Conservation (phyloP, 768 basidiomycete species). For the Suillus paluster region DNA sequence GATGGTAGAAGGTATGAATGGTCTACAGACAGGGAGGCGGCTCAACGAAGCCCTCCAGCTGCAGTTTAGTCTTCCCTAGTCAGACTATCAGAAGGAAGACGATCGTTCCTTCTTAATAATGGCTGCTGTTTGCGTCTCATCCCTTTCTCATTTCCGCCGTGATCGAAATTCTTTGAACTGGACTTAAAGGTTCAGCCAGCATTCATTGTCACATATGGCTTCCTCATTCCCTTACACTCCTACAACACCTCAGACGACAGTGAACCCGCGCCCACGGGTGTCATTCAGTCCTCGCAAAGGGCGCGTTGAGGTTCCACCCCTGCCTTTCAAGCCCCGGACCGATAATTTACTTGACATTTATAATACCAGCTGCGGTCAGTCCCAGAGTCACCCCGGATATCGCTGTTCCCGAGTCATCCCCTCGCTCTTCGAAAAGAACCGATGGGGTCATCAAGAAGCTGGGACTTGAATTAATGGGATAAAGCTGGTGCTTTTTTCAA, state of each 20-base stretch:
- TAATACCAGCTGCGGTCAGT: constrained; percentile 26
- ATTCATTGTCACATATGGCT: neutral
- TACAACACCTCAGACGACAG: constrained; percentile 17
- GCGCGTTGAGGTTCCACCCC: constrained; percentile 10
- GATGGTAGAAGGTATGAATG: too few species aligned
- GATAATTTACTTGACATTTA: constrained; percentile 22
- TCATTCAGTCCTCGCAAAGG: constrained; percentile 17
- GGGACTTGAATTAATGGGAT: constrained; percentile 23
- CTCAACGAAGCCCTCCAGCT: too few species aligned
- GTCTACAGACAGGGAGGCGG: too few species aligned
- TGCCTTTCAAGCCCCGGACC: constrained; percentile 25
- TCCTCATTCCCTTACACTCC: constrained; percentile 24
- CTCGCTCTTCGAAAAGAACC: constrained; percentile 6
- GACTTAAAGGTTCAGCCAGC: neutral
- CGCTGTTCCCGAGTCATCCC: constrained; percentile 15
- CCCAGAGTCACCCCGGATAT: constrained; percentile 24
- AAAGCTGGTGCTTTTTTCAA: neutral
- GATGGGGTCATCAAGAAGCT: constrained; percentile 10
- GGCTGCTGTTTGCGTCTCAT: too few species aligned
- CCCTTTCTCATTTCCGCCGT: too few species aligned
- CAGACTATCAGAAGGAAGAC: too few species aligned
- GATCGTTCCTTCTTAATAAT: too few species aligned
- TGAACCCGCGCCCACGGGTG: constrained; percentile 22
- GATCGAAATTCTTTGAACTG: too few species aligned
- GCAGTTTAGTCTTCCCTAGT: too few species aligned